Evolutionary conservation across 2,329 filamentous ascomycete species (phyloP).

Genomic region (Thermomyces lanuginosus): DNA sequence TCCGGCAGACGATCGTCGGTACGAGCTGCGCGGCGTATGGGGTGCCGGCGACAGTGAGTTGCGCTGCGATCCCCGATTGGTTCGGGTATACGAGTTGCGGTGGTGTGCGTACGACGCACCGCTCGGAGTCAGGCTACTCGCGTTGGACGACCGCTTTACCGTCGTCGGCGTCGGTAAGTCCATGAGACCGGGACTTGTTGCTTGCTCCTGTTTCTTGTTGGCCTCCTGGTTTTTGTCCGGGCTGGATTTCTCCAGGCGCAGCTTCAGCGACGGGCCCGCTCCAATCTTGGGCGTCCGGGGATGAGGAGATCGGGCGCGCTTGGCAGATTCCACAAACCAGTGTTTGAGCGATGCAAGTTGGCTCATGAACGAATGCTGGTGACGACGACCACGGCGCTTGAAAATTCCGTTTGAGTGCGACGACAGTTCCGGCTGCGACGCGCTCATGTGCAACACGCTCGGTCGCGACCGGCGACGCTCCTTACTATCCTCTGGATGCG

Average conservation of each 20-base stretch:
- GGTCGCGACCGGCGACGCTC: conserved; percentile 63
- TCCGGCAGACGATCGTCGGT: conserved; percentile 66
- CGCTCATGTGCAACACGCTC: conserved; percentile 75
- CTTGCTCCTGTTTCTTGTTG: conserved; percentile 13
- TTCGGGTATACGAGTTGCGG: conserved; percentile 25
- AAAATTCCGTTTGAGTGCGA: conserved; percentile 37
- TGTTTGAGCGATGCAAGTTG: conserved; percentile 53
- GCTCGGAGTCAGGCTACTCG: conserved; percentile 27
- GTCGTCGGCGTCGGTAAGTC: conserved; percentile 21
- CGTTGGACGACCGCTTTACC: conserved; percentile 24
- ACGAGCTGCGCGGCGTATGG: conserved; percentile 70
- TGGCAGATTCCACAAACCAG: conserved; percentile 54
- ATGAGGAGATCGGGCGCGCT: conserved; percentile 43
- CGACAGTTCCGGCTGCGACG: conserved; percentile 47
- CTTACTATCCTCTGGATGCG: conserved; percentile 82
- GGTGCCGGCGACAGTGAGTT: conserved; percentile 77
- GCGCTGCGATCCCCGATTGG: conserved; percentile 31
- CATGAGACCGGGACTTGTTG: conserved; percentile 11
- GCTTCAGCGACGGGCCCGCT: conserved; percentile 18
- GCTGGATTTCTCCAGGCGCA: conserved; percentile 23
- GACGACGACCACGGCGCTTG: conserved; percentile 39
- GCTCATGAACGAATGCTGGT: conserved; percentile 47
- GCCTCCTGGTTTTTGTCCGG: conserved; percentile 23
- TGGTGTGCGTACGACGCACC: conserved; percentile 27
- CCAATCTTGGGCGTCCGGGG: conserved; percentile 16